Percentiles rank a stretch among this genome's conserved stretches.
phyloP scores from a whole-genome alignment of 164 flowering plant species.

The Paratinospora sagittata region DNA sequence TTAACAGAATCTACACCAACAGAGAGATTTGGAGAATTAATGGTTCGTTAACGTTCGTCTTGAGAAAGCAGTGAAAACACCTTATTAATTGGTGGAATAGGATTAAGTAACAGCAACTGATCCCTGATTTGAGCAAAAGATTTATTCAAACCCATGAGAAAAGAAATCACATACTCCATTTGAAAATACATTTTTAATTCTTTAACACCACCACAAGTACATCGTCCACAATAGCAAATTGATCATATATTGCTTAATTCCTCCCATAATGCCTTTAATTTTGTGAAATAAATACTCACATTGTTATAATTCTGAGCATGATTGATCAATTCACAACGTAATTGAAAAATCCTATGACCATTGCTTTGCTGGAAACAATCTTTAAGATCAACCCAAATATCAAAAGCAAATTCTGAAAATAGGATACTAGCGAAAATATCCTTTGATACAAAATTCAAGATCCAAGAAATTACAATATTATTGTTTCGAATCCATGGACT shows the following conservation, averaged over 20 bases:
- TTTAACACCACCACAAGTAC: not conserved
- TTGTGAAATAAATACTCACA: not conserved
- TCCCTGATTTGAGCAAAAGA: not conserved
- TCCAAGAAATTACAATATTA: not conserved
- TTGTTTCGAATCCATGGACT: not conserved
- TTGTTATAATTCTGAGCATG: not conserved
- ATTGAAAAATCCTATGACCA: too few relatives aligned
- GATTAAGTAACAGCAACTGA: not conserved
- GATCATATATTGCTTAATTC: too few relatives aligned
- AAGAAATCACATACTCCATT: too few relatives aligned
- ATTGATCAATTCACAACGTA: too few relatives aligned
- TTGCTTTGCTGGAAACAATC: too few relatives aligned
- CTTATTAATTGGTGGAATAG: too few relatives aligned
- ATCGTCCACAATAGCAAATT: too few relatives aligned
- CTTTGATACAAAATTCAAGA: not conserved
- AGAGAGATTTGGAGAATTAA: too few relatives aligned
- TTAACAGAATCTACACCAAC: not conserved
- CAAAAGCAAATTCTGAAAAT: not conserved
- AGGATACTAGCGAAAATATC: not conserved
- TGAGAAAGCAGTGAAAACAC: not conserved
- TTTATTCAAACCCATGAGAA: not conserved
- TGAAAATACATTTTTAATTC: too few relatives aligned
- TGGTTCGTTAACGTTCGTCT: not conserved
- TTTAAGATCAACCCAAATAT: not conserved
- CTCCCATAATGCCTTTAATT: not conserved